Evolutionary conservation across 225 moss, liverwort and hornwort genomes (phyloP).

Genomic region (Ulota crispa): DNA sequence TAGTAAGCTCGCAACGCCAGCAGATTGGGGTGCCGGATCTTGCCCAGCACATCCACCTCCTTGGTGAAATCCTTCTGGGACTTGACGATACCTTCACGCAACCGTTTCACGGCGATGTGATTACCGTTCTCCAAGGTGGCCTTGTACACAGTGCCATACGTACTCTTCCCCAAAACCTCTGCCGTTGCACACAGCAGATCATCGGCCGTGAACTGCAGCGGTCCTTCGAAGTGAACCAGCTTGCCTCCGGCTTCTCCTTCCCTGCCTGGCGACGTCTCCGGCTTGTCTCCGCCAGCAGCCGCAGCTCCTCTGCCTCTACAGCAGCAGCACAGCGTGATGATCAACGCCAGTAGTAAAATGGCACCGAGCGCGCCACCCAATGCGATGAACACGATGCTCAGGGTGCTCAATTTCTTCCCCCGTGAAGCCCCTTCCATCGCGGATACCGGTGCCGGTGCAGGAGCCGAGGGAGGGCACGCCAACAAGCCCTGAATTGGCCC

Average conservation of each 20-base stretch:
- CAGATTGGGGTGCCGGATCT: constrained; percentile 83
- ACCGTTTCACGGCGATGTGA: constrained; percentile 74
- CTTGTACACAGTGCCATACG: constrained; percentile 91
- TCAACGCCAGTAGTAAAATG: constrained; percentile 52
- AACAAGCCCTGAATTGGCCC: constrained; percentile 41
- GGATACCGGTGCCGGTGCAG: neutral
- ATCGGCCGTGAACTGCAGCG: constrained; percentile 73
- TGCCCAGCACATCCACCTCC: constrained; percentile 72
- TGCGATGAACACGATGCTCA: constrained; percentile 53
- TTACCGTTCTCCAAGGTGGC: constrained; percentile 80
- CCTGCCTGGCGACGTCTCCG: constrained; percentile 62
- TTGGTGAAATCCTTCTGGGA: constrained; percentile 78
- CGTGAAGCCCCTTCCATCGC: neutral
- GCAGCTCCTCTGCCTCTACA: constrained; percentile 47
- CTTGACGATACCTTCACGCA: constrained; percentile 84
- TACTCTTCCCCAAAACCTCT: constrained; percentile 88
- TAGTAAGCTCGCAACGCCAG: constrained; percentile 81
- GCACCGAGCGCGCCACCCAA: constrained; percentile 55
- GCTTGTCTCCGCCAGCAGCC: constrained; percentile 42
- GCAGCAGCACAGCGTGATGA: constrained; percentile 57
- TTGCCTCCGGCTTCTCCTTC: constrained; percentile 71
- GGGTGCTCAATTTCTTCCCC: constrained; percentile 32
- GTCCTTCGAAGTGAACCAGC: constrained; percentile 84
- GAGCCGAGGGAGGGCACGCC: constrained; percentile 31
- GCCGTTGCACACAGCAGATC: constrained; percentile 88